These are phyloP conservation scores for Colletotrichum simmondsii DNA, from an alignment of 2,329 filamentous ascomycete genomes.

Conservation along the genomic window DNA sequence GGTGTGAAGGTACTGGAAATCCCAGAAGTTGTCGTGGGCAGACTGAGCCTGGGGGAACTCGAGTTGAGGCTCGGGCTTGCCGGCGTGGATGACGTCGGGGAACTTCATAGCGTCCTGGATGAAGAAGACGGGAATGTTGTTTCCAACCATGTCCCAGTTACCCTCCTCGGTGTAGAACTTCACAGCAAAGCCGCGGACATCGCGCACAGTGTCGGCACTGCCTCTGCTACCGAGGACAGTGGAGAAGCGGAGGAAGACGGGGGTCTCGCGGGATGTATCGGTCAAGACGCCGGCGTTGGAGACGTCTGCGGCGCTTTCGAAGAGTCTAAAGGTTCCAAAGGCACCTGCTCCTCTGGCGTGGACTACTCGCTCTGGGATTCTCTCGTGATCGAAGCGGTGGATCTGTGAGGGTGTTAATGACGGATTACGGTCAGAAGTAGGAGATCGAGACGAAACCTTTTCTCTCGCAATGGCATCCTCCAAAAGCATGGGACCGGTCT, in stretches of 20 bases:
- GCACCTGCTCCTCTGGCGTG: constrained; percentile 70
- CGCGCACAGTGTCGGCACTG: constrained; percentile 82
- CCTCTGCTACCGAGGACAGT: constrained; percentile 81
- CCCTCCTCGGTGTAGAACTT: constrained; percentile 84
- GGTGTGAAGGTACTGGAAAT: constrained; percentile 74
- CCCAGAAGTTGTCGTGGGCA: constrained; percentile 83
- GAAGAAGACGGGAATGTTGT: constrained; percentile 78
- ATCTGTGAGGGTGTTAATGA: constrained; percentile 58
- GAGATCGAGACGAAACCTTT: constrained; percentile 61
- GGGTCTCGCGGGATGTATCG: constrained; percentile 75
- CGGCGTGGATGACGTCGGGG: constrained; percentile 70
- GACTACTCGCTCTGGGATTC: constrained; percentile 71
- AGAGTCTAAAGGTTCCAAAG: constrained; percentile 56
- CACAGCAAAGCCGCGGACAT: constrained; percentile 82
- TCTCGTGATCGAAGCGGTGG: constrained; percentile 76
- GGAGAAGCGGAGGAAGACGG: constrained; percentile 79
- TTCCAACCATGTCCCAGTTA: constrained; percentile 80
- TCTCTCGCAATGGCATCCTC: constrained; percentile 80
- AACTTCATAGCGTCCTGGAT: constrained; percentile 82
- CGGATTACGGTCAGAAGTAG: neutral
- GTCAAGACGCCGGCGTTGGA: constrained; percentile 73
- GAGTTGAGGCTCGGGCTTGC: constrained; percentile 77
- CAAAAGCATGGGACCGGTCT: constrained; percentile 74
- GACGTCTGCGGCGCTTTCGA: constrained; percentile 71
- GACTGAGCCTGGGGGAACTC: constrained; percentile 78